These are phyloP conservation scores for Diutina pseudorugosa DNA, from an alignment of 1,139 yeast species.

Conservation along the genomic window DNA sequence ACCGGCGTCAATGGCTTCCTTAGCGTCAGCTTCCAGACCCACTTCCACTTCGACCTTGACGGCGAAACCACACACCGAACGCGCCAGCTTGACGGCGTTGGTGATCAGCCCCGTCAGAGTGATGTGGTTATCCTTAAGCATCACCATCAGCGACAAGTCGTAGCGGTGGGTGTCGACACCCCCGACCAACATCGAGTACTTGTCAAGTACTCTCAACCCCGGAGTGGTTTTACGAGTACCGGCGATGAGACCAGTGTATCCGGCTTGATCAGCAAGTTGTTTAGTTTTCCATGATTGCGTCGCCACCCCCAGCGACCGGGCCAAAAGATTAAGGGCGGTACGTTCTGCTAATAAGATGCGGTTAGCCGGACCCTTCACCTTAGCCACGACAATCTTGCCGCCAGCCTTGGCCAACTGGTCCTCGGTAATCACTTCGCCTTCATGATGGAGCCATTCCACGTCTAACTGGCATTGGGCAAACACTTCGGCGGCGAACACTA, in stretches of 20 bases:
- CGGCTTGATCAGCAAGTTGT: slow-evolving; percentile 51
- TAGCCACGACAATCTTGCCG: slow-evolving; percentile 65
- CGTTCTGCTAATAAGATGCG: slow-evolving; percentile 75
- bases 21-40: slow-evolving; percentile 70
- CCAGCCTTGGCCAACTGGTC: slow-evolving; percentile 29
- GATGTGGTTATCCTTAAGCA: slow-evolving; percentile 91
- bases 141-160: slow-evolving; percentile 87
- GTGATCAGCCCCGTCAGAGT: slow-evolving; percentile 90
- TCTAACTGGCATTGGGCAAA: slow-evolving; percentile 60
- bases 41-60: slow-evolving; percentile 90
- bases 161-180: slow-evolving; percentile 91
- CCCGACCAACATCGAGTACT: slow-evolving; percentile 90
- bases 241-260: slow-evolving; percentile 76
- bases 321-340: slow-evolving; percentile 69
- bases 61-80: slow-evolving; percentile 77
- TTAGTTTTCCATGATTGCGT: slow-evolving; percentile 55
- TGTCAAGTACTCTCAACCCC: slow-evolving; percentile 76
- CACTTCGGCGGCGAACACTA: slow-evolving; percentile 84
- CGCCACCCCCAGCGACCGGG: slow-evolving; percentile 87
- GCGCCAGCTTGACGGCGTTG: slow-evolving; percentile 65
- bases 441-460: slow-evolving; percentile 62
- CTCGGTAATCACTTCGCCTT: slow-evolving; percentile 43
- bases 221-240: slow-evolving; percentile 99
- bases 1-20: slow-evolving; percentile 87
- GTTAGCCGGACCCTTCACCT: slow-evolving; percentile 69